A percentile compares a stretch with the other conserved stretches of the same genome.
These are phyloP conservation scores for Fusarium torreyae DNA, from an alignment of 2,329 filamentous ascomycete genomes.

Conservation along the genomic window DNA sequence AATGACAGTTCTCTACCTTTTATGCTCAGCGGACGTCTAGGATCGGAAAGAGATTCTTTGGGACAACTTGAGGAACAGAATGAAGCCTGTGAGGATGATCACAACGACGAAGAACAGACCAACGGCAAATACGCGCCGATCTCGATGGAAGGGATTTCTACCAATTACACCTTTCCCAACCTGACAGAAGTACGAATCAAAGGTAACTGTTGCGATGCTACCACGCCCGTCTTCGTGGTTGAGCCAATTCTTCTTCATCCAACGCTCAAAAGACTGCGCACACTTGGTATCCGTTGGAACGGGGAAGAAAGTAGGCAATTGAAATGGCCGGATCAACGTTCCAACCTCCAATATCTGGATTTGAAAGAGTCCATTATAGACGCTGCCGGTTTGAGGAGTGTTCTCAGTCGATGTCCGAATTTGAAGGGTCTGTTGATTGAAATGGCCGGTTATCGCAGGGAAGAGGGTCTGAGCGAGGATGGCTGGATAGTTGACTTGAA, in stretches of 20 bases:
- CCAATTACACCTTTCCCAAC: slow-evolving; percentile 8
- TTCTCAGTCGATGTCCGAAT: slow-evolving; percentile 6
- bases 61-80: no score
- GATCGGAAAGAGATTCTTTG: no score
- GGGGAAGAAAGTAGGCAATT: neutral
- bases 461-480: neutral
- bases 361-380: slow-evolving; percentile 18
- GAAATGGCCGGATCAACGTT: neutral
- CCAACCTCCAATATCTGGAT: neutral
- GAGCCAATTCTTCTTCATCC: slow-evolving; percentile 17
- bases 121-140: no score
- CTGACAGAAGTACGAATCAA: slow-evolving; percentile 11
- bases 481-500: neutral
- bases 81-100: neutral
- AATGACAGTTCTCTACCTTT: no score
- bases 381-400: neutral
- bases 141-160: neutral
- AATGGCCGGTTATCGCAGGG: neutral
- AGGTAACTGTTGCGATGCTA: neutral
- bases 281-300: slow-evolving; percentile 3
- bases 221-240: neutral
- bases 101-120: neutral
- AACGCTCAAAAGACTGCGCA: slow-evolving; percentile 7
- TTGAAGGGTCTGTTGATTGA: slow-evolving; percentile 1
- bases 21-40: no score